Percentiles rank a stretch among this genome's conserved stretches.
phyloP scores from a whole-genome alignment of 306 rosid genomes.

The Mucuna pruriens region DNA sequence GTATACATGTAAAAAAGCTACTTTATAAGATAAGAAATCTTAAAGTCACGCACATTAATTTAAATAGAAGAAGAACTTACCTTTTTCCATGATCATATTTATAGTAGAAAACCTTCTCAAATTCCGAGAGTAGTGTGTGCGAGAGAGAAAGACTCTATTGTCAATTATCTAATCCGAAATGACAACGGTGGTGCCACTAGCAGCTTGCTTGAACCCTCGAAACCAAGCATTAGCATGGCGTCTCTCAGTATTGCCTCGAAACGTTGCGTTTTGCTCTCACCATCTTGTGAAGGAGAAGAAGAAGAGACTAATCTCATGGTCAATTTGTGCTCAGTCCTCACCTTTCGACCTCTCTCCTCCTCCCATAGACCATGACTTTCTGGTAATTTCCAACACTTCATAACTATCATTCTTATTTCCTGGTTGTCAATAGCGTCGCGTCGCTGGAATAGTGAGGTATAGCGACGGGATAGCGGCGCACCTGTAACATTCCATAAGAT shows the following conservation, averaged over 20 bases:
- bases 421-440: neutral
- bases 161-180: neutral
- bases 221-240: conserved; percentile 34
- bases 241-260: conserved; percentile 28
- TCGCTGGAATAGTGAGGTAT: neutral
- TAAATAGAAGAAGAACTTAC: no score
- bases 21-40: no score
- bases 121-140: neutral
- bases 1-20: no score
- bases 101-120: no score
- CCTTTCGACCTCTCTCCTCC: conserved; percentile 88
- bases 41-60: no score
- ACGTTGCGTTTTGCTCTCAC: conserved; percentile 27
- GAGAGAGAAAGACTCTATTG: neutral
- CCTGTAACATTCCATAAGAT: neutral
- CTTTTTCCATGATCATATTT: no score
- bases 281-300: neutral
- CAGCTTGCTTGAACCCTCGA: neutral
- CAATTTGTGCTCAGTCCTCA: conserved; percentile 39
- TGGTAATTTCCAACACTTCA: conserved; percentile 46
- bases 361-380: conserved; percentile 85
- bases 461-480: neutral
- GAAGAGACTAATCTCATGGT: neutral
- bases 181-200: conserved; percentile 20
- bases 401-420: neutral